These are phyloP conservation scores for Coemansia biformis DNA, from an alignment of 192 early-diverging fungal species.

Conservation along the genomic window DNA sequence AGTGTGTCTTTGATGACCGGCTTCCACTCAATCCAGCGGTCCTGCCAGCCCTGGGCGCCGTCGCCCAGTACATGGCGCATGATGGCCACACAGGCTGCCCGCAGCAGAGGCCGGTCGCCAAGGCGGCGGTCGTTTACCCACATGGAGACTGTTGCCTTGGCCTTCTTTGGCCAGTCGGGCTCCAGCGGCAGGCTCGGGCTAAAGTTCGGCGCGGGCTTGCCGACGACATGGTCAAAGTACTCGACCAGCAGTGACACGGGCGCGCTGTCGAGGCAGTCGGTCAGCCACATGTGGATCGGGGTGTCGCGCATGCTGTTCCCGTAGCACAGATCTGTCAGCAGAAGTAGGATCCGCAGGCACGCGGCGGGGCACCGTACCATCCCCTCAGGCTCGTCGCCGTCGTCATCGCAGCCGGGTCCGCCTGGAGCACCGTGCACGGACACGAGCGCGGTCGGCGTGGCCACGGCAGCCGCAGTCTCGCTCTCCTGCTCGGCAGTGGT, in stretches of 20 bases:
- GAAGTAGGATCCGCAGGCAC: conserved; percentile 26
- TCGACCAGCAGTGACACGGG: conserved; percentile 9
- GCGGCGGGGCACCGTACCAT: conserved; percentile 21
- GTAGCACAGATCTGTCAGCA: conserved; percentile 36
- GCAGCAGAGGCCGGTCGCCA: conserved; percentile 5
- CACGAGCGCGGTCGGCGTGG: too few relatives aligned
- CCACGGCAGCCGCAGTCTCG: too few relatives aligned
- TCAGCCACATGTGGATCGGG: conserved; percentile 45
- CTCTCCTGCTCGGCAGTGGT: conserved; percentile 11
- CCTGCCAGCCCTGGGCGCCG: conserved; percentile 14
- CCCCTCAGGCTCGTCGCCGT: neutral
- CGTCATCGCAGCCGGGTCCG: neutral
- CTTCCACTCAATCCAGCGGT: conserved; percentile 30
- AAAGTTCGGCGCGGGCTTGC: conserved; percentile 14
- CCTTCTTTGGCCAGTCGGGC: conserved; percentile 29
- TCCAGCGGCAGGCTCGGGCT: conserved; percentile 26
- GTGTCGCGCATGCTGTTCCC: conserved; percentile 32
- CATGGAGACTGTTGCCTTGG: conserved; percentile 8
- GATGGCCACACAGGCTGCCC: conserved; percentile 1
- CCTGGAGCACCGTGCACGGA: too few relatives aligned
- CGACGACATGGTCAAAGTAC: conserved; percentile 24
- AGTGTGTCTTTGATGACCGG: conserved; percentile 6
- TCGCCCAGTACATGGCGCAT: conserved; percentile 9
- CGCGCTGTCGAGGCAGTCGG: conserved; percentile 29
- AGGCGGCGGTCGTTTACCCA: conserved; percentile 22